phyloP scores from a whole-genome alignment of 495 filamentous ascomycete species.

The Podospora appendiculata region DNA sequence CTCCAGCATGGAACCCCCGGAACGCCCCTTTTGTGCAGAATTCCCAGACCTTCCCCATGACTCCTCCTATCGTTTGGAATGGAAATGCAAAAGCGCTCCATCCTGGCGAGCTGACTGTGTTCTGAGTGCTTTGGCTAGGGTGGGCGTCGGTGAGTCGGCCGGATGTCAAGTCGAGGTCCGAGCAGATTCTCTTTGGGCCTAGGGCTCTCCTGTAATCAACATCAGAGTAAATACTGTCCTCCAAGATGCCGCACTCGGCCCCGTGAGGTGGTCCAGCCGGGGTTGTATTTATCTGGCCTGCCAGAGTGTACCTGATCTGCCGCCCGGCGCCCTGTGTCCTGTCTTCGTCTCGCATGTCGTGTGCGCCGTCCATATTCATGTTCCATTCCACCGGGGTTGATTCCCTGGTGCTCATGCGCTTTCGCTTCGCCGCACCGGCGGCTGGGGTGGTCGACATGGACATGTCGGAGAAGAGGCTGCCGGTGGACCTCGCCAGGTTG shows the following conservation, averaged over 20 bases:
- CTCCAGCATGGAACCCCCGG: conserved; percentile 77
- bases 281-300: conserved; percentile 54
- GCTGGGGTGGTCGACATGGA: conserved; percentile 19
- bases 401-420: conserved; percentile 26
- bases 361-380: conserved; percentile 21
- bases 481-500: conserved; percentile 47
- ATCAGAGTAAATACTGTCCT: conserved; percentile 48
- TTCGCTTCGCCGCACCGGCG: conserved; percentile 29
- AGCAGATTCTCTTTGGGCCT: conserved; percentile 25
- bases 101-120: conserved; percentile 11
- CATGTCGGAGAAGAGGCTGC: conserved; percentile 38
- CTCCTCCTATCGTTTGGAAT: conserved; percentile 38
- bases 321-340: conserved; percentile 5
- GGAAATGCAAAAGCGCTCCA: conserved; percentile 42
- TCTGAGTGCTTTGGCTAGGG: not conserved
- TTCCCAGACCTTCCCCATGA: conserved; percentile 73
- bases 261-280: conserved; percentile 41
- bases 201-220: conserved; percentile 43
- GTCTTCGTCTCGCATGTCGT: conserved; percentile 15
- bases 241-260: conserved; percentile 37
- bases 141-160: not conserved
- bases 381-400: conserved; percentile 26
- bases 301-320: conserved; percentile 39
- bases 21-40: conserved; percentile 72
- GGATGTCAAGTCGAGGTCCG: conserved; percentile 19